Evolutionary conservation across 306 rosid genomes (phyloP).

Genomic region (Boehmeria nivea): DNA sequence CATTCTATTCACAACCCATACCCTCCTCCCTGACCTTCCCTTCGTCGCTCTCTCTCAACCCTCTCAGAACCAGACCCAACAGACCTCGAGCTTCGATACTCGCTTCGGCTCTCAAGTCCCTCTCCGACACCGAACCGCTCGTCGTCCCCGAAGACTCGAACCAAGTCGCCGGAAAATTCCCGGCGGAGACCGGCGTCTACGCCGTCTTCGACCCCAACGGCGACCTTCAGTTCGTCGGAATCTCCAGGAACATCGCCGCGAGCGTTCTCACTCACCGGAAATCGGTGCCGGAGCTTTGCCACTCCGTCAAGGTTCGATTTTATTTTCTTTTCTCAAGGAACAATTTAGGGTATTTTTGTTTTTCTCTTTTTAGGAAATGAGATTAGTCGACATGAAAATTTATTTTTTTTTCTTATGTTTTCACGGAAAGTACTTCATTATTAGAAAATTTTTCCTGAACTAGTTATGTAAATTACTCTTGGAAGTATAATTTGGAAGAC

Average conservation of each 20-base stretch:
- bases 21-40: slow-evolving; percentile 21
- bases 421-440: too few relatives aligned
- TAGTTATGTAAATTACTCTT: too few relatives aligned
- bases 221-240: slow-evolving; percentile 83
- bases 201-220: slow-evolving; percentile 56
- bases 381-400: too few relatives aligned
- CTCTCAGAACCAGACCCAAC: slow-evolving; percentile 25
- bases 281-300: slow-evolving; percentile 75
- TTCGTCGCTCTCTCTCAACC: slow-evolving; percentile 41
- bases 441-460: too few relatives aligned
- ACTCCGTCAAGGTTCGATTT: slow-evolving; percentile 59
- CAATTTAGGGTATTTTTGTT: too few relatives aligned
- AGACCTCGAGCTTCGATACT: slow-evolving; percentile 38
- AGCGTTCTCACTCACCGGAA: slow-evolving; percentile 57
- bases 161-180: slow-evolving; percentile 34
- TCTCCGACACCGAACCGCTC: slow-evolving; percentile 47
- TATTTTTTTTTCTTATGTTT: too few relatives aligned
- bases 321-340: too few relatives aligned
- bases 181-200: slow-evolving; percentile 65
- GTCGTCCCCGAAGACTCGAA: slow-evolving; percentile 33
- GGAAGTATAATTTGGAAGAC: too few relatives aligned
- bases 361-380: too few relatives aligned
- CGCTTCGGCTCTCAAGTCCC: slow-evolving; percentile 46
- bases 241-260: slow-evolving; percentile 77
- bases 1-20: slow-evolving; percentile 32